Base-by-base conservation (phyloP, 2,329 filamentous ascomycete species). In the Neofusicoccum ribis region DNA sequence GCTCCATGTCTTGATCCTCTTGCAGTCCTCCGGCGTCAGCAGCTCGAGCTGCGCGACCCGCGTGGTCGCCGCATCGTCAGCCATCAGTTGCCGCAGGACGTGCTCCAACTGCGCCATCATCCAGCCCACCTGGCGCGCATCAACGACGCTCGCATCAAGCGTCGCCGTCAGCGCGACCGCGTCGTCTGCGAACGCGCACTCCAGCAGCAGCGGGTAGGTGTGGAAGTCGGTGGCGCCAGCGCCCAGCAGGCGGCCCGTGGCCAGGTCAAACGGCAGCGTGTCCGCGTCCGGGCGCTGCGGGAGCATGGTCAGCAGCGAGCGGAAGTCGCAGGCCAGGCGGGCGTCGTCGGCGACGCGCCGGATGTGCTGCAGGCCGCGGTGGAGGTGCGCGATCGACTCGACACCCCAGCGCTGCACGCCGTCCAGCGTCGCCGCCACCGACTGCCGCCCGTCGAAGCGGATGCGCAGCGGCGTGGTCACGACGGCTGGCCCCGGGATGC, bases 131-230 rank as follows among this genome's bases (percentile, higher is more conserved):
- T 83, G 80, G 20, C 20, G 20, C 20, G 20, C 20, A 17, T 78
- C 78, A n/a, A 90, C 82, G 0, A 84, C 82, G 17, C 84, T 83
- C 20, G 86, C 86, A 70, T 90, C 87, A 69, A 89, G 89, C 70
- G 87, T 88, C 0, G 87, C 86, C 78, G 86, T 88, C 64, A 88
- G 79, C 12, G 83, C 74, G 71, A 89, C 85, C 1, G 84, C 82
- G 67, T 81, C 78, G 1, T 83, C 79, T 39, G 86, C 83, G 3
- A 84, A 87, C 73, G 87, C 39, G 39, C 39, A 90, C 50, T 89
- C 87, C 20, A 90, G 76, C 79, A 90, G 89, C 39, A 90, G 82
- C 1, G 86, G 83, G 71, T 89, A 89, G 0, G 82, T 82, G 62
- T 83, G 83, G 71, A 84, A 84, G 65, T 82, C 80, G 0, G 88